These are phyloP conservation scores for Acacia confusa DNA, from an alignment of 306 rosid genomes.

Conservation along the genomic window DNA sequence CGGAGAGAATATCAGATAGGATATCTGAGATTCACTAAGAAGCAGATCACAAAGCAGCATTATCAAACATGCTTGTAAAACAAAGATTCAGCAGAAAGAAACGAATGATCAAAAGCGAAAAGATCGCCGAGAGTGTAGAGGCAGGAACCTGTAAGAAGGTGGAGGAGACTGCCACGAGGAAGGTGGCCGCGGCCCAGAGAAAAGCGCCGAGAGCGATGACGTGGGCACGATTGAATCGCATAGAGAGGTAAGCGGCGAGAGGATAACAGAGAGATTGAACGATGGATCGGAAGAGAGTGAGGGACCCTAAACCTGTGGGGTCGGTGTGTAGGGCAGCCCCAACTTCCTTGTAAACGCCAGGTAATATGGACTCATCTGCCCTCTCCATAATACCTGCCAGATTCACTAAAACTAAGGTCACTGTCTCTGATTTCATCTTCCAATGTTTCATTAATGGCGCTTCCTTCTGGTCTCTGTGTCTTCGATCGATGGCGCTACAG, in stretches of 20 bases:
- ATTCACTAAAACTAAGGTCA: slow-evolving; percentile 65
- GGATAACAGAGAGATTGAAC: slow-evolving; percentile 81
- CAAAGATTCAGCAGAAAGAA: not conserved
- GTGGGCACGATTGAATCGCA: slow-evolving; percentile 69
- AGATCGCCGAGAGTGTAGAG: not conserved
- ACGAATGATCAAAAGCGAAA: not conserved
- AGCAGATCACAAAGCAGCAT: not conserved
- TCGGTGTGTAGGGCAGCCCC: slow-evolving; percentile 70
- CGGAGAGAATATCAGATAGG: not conserved
- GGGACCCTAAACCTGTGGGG: slow-evolving; percentile 79
- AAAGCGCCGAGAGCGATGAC: slow-evolving; percentile 76
- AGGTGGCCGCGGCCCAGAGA: slow-evolving; percentile 77
- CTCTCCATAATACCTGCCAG: slow-evolving; percentile 71
- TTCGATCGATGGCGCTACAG: not conserved
- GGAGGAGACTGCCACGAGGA: slow-evolving; percentile 64
- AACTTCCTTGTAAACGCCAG: slow-evolving; percentile 79
- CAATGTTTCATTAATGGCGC: not conserved
- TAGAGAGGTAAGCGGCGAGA: slow-evolving; percentile 38
- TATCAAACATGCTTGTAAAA: not conserved
- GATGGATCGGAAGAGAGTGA: slow-evolving; percentile 73
- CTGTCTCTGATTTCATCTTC: slow-evolving; percentile 60
- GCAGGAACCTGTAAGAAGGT: slow-evolving; percentile 59
- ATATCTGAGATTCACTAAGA: not conserved
- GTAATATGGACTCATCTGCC: slow-evolving; percentile 76
- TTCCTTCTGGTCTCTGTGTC: not conserved